These are phyloP conservation scores for Rhodomyrtus tomentosa DNA, from an alignment of 345 rosid genomes.

Conservation along the genomic window DNA sequence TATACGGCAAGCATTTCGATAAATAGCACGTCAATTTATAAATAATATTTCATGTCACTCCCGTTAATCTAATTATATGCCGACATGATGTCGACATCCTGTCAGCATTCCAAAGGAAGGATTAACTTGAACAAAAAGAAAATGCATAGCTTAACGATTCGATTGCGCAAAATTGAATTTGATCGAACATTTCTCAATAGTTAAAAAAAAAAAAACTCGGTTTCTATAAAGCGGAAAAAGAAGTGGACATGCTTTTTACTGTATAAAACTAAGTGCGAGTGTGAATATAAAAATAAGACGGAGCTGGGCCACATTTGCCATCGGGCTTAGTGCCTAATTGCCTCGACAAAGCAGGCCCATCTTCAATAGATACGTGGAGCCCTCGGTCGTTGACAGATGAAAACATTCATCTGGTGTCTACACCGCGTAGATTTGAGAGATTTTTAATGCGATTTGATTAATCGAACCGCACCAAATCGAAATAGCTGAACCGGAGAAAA, in stretches of 20 bases:
- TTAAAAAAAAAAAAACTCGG: too few species aligned
- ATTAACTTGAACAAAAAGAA: not conserved
- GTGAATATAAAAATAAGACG: not conserved
- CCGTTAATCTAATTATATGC: not conserved
- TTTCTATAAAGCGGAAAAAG: too few species aligned
- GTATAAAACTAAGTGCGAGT: too few species aligned
- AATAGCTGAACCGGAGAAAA: too few species aligned
- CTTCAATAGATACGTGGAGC: not conserved
- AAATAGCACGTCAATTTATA: not conserved
- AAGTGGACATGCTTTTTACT: too few species aligned
- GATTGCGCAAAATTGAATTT: not conserved
- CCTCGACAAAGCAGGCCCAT: not conserved
- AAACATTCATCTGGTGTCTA: too few species aligned
- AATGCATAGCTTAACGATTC: not conserved
- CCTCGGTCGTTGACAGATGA: too few species aligned
- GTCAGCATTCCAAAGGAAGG: not conserved
- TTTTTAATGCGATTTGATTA: too few species aligned
- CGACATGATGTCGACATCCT: not conserved
- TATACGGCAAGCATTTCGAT: not conserved
- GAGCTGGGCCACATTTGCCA: not conserved
- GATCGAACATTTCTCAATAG: not conserved
- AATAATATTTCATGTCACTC: not conserved
- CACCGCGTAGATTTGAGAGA: too few species aligned
- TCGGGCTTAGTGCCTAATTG: not conserved
- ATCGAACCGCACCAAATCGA: too few species aligned